phyloP scores from a whole-genome alignment of 1,284 basidiomycete genomes.

The Irpex sp. region DNA sequence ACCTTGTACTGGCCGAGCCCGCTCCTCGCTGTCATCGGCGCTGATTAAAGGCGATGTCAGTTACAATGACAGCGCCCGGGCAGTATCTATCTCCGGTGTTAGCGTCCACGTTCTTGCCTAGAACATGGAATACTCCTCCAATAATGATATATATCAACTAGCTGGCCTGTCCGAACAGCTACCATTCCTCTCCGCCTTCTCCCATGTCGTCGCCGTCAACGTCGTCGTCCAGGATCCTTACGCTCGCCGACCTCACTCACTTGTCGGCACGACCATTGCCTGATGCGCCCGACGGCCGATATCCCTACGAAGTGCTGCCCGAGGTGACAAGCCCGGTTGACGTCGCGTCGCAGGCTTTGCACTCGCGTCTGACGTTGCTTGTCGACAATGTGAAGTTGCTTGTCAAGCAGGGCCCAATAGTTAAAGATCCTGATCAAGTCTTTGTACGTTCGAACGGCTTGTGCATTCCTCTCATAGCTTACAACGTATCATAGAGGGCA shows the following conservation, averaged over 20 bases:
- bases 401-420: slow-evolving; percentile 13
- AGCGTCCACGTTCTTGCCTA: background rate
- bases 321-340: slow-evolving; percentile 7
- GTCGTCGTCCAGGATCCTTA: slow-evolving; percentile 8
- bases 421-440: slow-evolving; percentile 12
- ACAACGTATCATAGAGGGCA: slow-evolving; percentile 27
- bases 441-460: slow-evolving; percentile 6
- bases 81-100: background rate
- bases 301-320: slow-evolving; percentile 20
- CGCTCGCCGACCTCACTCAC: slow-evolving; percentile 16
- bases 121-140: background rate
- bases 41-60: background rate
- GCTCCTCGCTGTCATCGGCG: background rate
- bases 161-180: background rate
- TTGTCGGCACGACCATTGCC: slow-evolving; percentile 18
- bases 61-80: background rate
- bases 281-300: slow-evolving; percentile 20
- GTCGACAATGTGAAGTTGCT: slow-evolving; percentile 9
- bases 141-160: slow-evolving; percentile 2
- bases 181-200: background rate
- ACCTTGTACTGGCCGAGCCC: background rate
- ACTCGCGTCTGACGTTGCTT: slow-evolving; percentile 15
- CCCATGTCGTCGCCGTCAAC: background rate
- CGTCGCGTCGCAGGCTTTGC: slow-evolving; percentile 8
- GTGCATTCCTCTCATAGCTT: background rate